Evolutionary conservation across 2,329 filamentous ascomycete species (phyloP).

Genomic region (Aotearoamyces nothofagi): DNA sequence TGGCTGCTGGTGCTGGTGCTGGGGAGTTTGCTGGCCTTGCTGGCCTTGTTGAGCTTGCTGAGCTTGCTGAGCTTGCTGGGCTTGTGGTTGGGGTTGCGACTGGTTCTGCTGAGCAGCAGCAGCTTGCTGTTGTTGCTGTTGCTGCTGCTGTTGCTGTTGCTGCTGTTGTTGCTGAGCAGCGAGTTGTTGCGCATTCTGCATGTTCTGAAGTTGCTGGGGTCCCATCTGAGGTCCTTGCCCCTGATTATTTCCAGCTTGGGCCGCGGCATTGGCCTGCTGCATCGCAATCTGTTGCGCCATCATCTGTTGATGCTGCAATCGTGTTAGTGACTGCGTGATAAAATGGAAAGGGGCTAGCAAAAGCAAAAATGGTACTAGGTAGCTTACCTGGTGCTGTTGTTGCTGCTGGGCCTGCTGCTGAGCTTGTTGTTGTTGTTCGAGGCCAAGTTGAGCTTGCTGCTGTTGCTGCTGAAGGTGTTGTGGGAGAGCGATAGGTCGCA

Average conservation of each 20-base stretch:
- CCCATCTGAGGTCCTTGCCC: constrained; percentile 34
- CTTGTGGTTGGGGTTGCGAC: constrained; percentile 26
- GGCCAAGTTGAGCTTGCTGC: constrained; percentile 20
- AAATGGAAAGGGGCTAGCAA: background rate
- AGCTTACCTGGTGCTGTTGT: constrained; percentile 17
- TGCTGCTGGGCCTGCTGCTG: constrained; percentile 23
- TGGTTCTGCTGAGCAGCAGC: constrained; percentile 33
- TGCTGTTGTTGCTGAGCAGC: constrained; percentile 24
- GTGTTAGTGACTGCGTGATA: constrained; percentile 4
- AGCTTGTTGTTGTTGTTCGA: constrained; percentile 23
- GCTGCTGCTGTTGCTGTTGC: constrained; percentile 31
- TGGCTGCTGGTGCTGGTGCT: constrained; percentile 22
- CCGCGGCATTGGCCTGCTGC: constrained; percentile 26
- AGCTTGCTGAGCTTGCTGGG: no score
- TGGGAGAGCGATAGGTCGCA: constrained; percentile 29
- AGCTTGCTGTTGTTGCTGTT: constrained; percentile 29
- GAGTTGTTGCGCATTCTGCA: constrained; percentile 25
- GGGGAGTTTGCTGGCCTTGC: constrained; percentile 21
- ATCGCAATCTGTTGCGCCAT: constrained; percentile 32
- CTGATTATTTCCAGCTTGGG: constrained; percentile 25
- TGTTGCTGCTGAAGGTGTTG: constrained; percentile 27
- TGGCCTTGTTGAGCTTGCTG: constrained; percentile 25
- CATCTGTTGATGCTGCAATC: constrained; percentile 19
- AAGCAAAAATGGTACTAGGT: background rate
- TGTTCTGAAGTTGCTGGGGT: constrained; percentile 27